Percentiles rank a stretch among this genome's conserved stretches.
Evolutionary conservation across 306 rosid species (phyloP).

Genomic region (cucumber (Cucumis sativus)): Cucumber_9930_V3 NC_026659.2:14114501-14115000

Average conservation of each 20-base stretch:
- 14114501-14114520: constrained; percentile 41
- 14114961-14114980: not conserved
- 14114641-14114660: not conserved
- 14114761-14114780: constrained; percentile 67
- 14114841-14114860: constrained; percentile 31
- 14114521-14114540: not conserved
- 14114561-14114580: not conserved
- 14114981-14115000: not conserved
- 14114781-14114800: constrained; percentile 41
- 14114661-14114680: not conserved
- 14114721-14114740: constrained; percentile 58
- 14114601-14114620: not conserved
- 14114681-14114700: constrained; percentile 54
- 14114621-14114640: not conserved
- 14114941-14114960: not conserved
- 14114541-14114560: not conserved
- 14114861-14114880: constrained; percentile 42
- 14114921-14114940: not conserved
- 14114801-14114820: constrained; percentile 50
- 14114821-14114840: constrained; percentile 54
- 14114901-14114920: not conserved
- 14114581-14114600: not conserved
- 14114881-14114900: not conserved
- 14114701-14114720: constrained; percentile 44
- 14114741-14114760: constrained; percentile 50